Percentiles rank a stretch among this genome's conserved stretches.
Evolutionary conservation across 2,329 filamentous ascomycete genomes (phyloP).

Genomic region (Epicoccum nigrum): DNA sequence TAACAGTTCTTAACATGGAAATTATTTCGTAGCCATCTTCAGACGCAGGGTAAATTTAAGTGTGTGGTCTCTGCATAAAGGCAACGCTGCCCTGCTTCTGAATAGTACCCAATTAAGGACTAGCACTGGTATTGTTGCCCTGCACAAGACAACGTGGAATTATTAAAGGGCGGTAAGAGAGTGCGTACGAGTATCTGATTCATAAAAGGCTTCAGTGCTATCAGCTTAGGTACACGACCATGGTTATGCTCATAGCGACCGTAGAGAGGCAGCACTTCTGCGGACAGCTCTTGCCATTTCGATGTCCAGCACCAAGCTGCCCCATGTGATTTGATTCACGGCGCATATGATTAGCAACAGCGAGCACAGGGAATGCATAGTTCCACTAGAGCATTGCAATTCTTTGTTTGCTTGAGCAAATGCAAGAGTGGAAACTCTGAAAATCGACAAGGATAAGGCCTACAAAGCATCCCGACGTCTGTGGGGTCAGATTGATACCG

Average conservation of each 20-base stretch:
- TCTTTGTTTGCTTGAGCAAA: neutral
- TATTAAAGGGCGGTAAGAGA: too few species aligned
- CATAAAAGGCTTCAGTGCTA: neutral
- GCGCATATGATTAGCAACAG: conserved; percentile 1
- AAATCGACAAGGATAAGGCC: neutral
- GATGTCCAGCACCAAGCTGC: conserved; percentile 3
- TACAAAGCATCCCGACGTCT: neutral
- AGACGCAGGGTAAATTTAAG: too few species aligned
- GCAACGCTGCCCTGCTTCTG: too few species aligned
- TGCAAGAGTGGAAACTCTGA: neutral
- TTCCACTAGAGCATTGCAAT: neutral
- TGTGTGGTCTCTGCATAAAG: too few species aligned
- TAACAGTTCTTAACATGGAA: too few species aligned
- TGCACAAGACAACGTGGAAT: too few species aligned
- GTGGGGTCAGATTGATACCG: neutral
- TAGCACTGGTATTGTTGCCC: too few species aligned
- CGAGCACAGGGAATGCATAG: conserved; percentile 1
- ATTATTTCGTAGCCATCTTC: too few species aligned
- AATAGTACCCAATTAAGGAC: too few species aligned
- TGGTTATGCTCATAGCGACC: conserved; percentile 2
- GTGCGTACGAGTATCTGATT: neutral
- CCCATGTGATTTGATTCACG: neutral
- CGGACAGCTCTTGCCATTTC: conserved; percentile 2
- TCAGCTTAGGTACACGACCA: neutral
- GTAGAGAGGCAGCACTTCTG: neutral